Evolutionary conservation across 495 filamentous ascomycete species (phyloP).

Genomic region (Collariella sp.): DNA sequence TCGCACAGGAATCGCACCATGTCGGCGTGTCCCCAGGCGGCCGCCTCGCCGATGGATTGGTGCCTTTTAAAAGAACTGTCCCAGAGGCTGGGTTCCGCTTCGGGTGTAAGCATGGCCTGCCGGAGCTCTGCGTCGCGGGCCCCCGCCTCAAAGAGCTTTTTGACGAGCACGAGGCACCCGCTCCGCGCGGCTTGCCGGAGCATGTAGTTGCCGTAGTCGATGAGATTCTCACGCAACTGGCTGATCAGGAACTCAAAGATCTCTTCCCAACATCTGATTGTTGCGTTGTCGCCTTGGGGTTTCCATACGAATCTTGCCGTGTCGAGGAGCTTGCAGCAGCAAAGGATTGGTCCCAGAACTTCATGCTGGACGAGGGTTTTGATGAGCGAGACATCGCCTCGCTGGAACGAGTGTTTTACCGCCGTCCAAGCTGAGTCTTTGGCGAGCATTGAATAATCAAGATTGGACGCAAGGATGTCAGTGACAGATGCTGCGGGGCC

Average conservation of each 20-base stretch:
- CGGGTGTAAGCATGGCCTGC: background rate
- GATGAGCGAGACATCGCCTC: background rate
- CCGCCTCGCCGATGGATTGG: background rate
- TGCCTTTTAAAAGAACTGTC: background rate
- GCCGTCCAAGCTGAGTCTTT: background rate
- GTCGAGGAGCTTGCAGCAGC: background rate
- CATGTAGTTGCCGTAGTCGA: background rate
- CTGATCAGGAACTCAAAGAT: background rate
- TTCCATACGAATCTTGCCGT: background rate
- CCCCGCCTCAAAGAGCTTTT: background rate
- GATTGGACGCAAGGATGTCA: background rate
- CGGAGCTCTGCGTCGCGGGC: background rate
- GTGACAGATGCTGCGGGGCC: background rate
- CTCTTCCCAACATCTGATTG: background rate
- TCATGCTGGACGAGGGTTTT: background rate
- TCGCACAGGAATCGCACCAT: slow-evolving; percentile 1
- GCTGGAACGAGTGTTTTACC: background rate
- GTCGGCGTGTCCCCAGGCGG: background rate
- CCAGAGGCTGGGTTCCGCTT: background rate
- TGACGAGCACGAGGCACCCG: background rate
- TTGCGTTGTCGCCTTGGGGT: background rate
- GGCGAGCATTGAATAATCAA: background rate
- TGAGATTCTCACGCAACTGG: background rate
- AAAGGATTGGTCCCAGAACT: background rate
- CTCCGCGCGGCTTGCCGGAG: background rate